These are phyloP conservation scores for Hysterangium stoloniferum DNA, from an alignment of 768 basidiomycete genomes.

Conservation along the genomic window DNA sequence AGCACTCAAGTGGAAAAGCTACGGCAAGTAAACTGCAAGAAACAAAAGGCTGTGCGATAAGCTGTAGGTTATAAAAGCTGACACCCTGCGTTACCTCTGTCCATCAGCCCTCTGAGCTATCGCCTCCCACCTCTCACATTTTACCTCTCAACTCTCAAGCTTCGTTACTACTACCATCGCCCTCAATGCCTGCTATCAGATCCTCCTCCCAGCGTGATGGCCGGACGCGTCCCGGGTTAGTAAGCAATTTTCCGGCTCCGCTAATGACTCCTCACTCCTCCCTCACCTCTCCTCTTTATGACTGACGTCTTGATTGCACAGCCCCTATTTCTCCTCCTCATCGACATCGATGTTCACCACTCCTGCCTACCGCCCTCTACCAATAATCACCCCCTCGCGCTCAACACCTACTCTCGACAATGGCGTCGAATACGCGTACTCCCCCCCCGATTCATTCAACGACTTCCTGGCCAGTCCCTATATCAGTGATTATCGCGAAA, in stretches of 20 bases:
- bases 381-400: background rate
- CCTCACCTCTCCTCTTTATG: background rate
- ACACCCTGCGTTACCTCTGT: no score
- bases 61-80: no score
- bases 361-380: background rate
- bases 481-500: background rate
- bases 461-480: background rate
- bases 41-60: no score
- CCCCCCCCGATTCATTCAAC: constrained; percentile 6
- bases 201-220: no score
- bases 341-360: background rate
- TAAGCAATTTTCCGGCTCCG: constrained; percentile 9
- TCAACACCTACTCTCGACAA: constrained; percentile 4
- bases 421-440: background rate
- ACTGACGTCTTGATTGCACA: background rate
- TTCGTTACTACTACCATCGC: no score
- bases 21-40: no score
- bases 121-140: no score
- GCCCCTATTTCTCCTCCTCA: background rate
- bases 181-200: no score
- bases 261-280: background rate
- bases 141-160: no score
- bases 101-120: no score
- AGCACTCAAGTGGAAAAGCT: no score
- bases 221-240: constrained; percentile 5